Conservation (phyloP, 2,329 filamentous ascomycete genomes). For the Xylaria sp. region DNA sequence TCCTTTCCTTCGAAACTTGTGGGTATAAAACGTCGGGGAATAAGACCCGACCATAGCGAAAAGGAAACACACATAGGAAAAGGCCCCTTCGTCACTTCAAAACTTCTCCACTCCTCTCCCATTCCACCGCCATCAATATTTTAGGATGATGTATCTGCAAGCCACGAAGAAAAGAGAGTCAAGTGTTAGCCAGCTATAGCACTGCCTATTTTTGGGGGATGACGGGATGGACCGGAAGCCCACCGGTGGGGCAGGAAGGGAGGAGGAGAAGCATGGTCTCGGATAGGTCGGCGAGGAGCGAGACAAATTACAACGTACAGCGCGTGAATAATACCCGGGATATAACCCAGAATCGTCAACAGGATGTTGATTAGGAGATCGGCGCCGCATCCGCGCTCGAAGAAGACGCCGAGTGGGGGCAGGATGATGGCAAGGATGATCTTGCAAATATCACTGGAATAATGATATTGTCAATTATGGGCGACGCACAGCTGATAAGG, state of each 20-base stretch:
- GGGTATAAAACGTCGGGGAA: constrained; percentile 12
- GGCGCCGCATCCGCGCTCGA: constrained; percentile 71
- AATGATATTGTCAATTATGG: constrained; percentile 1
- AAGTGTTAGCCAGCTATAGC: constrained; percentile 6
- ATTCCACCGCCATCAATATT: constrained; percentile 50
- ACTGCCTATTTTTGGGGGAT: not conserved
- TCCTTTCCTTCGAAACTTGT: not conserved
- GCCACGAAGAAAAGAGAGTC: not conserved
- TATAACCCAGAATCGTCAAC: constrained; percentile 64
- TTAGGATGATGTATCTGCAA: constrained; percentile 66
- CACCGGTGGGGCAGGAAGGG: constrained; percentile 16
- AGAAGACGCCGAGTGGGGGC: constrained; percentile 74
- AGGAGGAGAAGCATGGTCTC: not conserved
- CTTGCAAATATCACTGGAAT: constrained; percentile 52
- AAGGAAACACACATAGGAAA: not conserved
- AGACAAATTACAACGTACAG: constrained; percentile 48
- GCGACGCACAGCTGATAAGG: not conserved
- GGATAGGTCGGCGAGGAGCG: constrained; percentile 1
- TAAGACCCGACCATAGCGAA: constrained; percentile 3
- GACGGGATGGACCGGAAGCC: constrained; percentile 13
- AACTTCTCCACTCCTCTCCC: not conserved
- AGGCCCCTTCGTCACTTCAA: not conserved
- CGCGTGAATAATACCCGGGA: constrained; percentile 72
- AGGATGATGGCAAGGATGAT: constrained; percentile 73
- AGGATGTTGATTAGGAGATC: constrained; percentile 78